Percentiles rank a stretch among this genome's conserved stretches.
Evolutionary conservation across 192 early-diverging fungal species (phyloP).

Genomic region (Kickxella alabastrina): DNA sequence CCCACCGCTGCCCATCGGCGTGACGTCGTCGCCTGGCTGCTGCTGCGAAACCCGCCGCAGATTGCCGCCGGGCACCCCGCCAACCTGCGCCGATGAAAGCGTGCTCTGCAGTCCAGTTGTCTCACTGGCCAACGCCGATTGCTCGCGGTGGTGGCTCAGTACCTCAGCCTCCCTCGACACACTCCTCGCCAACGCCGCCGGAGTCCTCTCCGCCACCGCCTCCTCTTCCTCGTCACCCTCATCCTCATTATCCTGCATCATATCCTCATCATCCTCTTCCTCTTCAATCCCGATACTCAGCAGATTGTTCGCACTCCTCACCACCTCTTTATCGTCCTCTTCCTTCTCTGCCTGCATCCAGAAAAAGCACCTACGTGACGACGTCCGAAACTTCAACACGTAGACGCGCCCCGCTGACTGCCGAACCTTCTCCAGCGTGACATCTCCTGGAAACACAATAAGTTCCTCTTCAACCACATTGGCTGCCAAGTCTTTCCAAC

Average conservation of each 20-base stretch:
- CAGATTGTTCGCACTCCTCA: constrained; percentile 55
- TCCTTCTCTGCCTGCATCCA: constrained; percentile 76
- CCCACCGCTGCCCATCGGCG: constrained; percentile 2
- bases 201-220: neutral
- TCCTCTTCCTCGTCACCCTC: constrained; percentile 17
- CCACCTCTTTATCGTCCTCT: constrained; percentile 57
- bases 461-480: constrained; percentile 58
- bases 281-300: constrained; percentile 43
- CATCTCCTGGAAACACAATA: constrained; percentile 76
- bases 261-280: constrained; percentile 12
- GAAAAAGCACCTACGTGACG: constrained; percentile 72
- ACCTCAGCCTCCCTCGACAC: constrained; percentile 22
- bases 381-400: constrained; percentile 77
- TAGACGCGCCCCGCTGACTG: constrained; percentile 68
- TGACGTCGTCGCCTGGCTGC: constrained; percentile 31
- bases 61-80: constrained; percentile 24
- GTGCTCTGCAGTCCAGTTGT: constrained; percentile 7
- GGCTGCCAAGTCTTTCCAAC: constrained; percentile 70
- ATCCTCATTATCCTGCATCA: constrained; percentile 7
- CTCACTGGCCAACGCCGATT: constrained; percentile 33
- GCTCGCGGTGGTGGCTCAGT: constrained; percentile 33
- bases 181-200: neutral
- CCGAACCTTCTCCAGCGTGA: constrained; percentile 56
- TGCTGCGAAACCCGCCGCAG: constrained; percentile 13
- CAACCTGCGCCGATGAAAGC: constrained; percentile 33